Evolutionary conservation across 176 grass and related monocot genomes (phyloP), one percentile per base, ranked within the genome.

Genomic region (Hsuehochloa calcarea): DNA sequence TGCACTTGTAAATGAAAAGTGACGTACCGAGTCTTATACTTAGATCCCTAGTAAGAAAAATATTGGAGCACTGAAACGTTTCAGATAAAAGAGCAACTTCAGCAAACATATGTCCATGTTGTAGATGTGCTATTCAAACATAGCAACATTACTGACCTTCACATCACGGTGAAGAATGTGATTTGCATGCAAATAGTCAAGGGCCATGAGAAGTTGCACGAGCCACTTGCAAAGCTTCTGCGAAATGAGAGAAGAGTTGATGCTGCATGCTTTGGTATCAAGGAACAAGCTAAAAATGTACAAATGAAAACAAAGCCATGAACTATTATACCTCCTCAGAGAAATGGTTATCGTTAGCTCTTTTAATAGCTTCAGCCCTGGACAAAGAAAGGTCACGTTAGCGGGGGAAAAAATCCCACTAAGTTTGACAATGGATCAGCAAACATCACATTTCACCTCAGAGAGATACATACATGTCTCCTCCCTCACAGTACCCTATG

Each of bases 91-190:
- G 41, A 45, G 25, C 43, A 71, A 31, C 72, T 54, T 83, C 13
- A 83, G 15, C 50, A 78, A 78, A 78, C 29, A 64, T 52, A 70
- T 63, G 78, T 61, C 17, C 14, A 78, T 17, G 29, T n/a, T 1
- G 0, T 54, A 64, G 7, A 40, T 43, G 19, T 70, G n/a, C 17
- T 66, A 56, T 37, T 55, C 20, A 65, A 40, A 39, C 78, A 75
- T 51, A 82, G 61, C 67, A 79, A 5, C 50, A 43, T 15, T 64
- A 62, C 70, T 79, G 20, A 97, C 94, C 87, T 97, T 97, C 68
- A 97, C 92, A 90, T 97, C 94, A 87, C 94, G 94, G 64, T 97
- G 94, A 90, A 97, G 92, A 92, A 97, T 94, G 73, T 94, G 94
- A 90, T 94, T 93, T 65, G 61, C 77, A 79, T 97, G 94, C 86